Base-by-base conservation (phyloP, 75 land plant species). In the Picea sitchensis region DNA sequence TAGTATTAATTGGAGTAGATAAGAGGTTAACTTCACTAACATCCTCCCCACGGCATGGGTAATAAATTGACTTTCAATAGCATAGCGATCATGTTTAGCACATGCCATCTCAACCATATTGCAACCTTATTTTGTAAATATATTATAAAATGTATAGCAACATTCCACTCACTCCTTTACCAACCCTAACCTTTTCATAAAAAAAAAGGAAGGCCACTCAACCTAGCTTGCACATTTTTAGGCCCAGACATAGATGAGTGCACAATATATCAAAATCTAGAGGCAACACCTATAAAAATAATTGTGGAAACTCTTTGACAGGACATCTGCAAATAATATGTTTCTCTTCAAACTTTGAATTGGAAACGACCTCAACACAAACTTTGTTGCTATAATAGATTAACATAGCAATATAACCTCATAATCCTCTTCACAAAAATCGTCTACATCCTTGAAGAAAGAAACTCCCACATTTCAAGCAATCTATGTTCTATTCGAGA, bases 231-330 rank as follows among this genome's bases (percentile, higher is more conserved):
- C 31, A 92, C 96, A 83, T 92, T 94, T 59, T 92, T 91, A 0
- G 95, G 97, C 18, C 97, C 97, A 79, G 92, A 92, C 95, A 92
- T 94, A 0, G 95, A 73, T 92, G 97, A 2, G 93, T 92, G 79
- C 95, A 95, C 3, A 92, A 73, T 9, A 95, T 83, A 54, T 86
- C 98, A 84, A 92, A 92, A 1, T 89, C 80, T 17, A 61, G 77
- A 14, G 91, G 95, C 9, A 93, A 86, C 20, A 69, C 79, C 77
- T 88, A 65, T 9, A 91, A 67, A 30, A 93, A 82, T 47, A 91
- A 63, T 79, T 85, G 61, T 3, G 96, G 96, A 73, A 91, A 93
- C 81, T 93, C 91, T 76, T 93, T 93, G 61, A 93, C 94, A 89
- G 86, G 5, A 26, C 96, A 81, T 93, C 94, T 47, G 82, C 92